Evolutionary conservation across 2,329 filamentous ascomycete genomes (phyloP).

Genomic region (Penicillium freii): DNA sequence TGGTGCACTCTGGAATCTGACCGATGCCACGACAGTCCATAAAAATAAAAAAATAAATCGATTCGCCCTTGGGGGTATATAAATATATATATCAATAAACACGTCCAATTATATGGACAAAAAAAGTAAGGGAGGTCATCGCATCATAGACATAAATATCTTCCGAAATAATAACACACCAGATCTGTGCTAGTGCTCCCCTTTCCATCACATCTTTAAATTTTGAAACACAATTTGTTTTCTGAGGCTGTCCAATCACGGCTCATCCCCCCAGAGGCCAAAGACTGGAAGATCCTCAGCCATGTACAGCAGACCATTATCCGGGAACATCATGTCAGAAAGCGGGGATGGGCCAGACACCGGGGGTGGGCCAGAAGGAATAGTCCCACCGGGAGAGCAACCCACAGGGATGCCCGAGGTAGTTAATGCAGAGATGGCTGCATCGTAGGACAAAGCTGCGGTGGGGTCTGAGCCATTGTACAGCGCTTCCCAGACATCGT

Average conservation of each 20-base stretch:
- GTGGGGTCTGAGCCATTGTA: conserved; percentile 22
- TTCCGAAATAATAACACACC: not conserved
- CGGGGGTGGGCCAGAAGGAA: conserved; percentile 19
- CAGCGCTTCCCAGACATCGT: conserved; percentile 33
- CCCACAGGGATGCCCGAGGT: conserved; percentile 35
- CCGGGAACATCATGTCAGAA: conserved; percentile 34
- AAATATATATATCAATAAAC: not conserved
- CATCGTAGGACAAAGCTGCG: conserved; percentile 27
- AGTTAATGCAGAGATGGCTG: conserved; percentile 34
- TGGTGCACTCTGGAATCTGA: not conserved
- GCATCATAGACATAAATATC: not conserved
- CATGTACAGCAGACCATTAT: conserved; percentile 36
- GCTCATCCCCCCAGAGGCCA: conserved; percentile 32
- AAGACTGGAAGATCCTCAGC: conserved; percentile 36
- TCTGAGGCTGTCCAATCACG: conserved; percentile 6
- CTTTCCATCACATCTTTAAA: not conserved
- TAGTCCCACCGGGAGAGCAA: conserved; percentile 32
- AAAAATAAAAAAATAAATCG: not conserved
- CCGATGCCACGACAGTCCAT: not conserved
- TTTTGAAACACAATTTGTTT: not conserved
- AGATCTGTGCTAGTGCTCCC: not conserved
- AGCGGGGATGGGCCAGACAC: conserved; percentile 30
- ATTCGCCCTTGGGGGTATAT: not conserved
- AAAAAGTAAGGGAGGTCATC: not conserved
- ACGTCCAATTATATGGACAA: not conserved